Base-by-base conservation (phyloP, 2,329 filamentous ascomycete species). In the Tolypocladium guangdongense region DNA sequence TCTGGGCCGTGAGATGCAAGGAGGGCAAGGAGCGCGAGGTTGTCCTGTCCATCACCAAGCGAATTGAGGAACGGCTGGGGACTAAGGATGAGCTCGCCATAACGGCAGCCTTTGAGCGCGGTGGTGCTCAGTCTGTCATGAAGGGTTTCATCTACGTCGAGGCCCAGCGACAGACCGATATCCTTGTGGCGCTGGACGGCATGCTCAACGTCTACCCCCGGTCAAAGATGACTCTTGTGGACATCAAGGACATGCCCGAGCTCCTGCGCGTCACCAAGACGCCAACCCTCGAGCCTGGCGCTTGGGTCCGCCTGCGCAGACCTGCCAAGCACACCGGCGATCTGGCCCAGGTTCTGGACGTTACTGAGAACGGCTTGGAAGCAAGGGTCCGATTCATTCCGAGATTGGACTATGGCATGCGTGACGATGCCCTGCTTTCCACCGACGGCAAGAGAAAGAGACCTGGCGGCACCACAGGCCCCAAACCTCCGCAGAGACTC, bases 161-260 rank as follows among this genome's bases (percentile, higher is more conserved):
- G 71, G 92, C 93, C 14, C 83, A 87, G 60, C 83, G 88, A 57
- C 87, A 93, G 66, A 88, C 88, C 47, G 90, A 96, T 69, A 89
- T 97, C 59, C 75, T 91, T 63, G 78, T 84, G 51, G 88, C 90
- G 8, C 76, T 96, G 43, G 88, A 96, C 57, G 88, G 86, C 43
- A 82, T 99, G 64, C 81, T 89, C 56, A 90, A 96, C 64, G 87
- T 95, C 38, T 99, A 96, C 67, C 88, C 92, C 52, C 84, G 90
- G 54, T 87, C 83, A 32, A 93, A 90, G 70, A 86, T 93, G 73
- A 82, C 91, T 46, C 76, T 97, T 51, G 90, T 99, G 43, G 89
- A 93, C 49, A 90, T 97, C 63, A 95, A 95, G 68, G 93, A 99
- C 70, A 96, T 96, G 85, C 92, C 93, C 2, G 93, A 97, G 70